Evolutionary conservation across 2,329 filamentous ascomycete species (phyloP), one percentile per base, ranked within the genome.

Genomic region (Colletotrichum chrysophilum): DNA sequence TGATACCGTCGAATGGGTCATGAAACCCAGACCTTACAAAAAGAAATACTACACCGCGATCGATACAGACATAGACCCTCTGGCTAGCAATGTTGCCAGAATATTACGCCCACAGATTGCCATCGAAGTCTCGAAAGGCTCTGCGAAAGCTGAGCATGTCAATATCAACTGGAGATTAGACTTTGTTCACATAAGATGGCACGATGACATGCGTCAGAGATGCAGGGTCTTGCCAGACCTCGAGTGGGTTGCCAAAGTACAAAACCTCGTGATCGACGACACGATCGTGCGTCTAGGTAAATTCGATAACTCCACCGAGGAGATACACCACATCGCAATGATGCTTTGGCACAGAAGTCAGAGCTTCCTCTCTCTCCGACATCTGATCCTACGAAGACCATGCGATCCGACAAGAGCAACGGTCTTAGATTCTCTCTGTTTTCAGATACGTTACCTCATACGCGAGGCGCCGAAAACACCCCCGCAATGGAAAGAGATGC

Each of bases 391-490:
- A 43, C 36, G 0, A 43, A 43, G 16, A 43, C 36, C 36, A 0
- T 1, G 0, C 0, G 36, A 18, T 43, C 36, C 16, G 0, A 1
- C 0, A 43, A 43, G 3, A 5, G 36, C 1, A 38, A 38, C 36
- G 3, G 1, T 43, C 36, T 0, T 43, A 43, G 16, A 43, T 18
- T 18, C 36, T 18, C 36, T 43, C 36, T 36, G 34, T 1, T 48
- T 48, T 0, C 43, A 48, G 0, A 21, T 48, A 0, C 43, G 43
- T n/a, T 21, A 48, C 0, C n/a, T 48, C 3, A 48, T 48, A 0
- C 43, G 43, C 3, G 43, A 48, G n/a, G 43, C 43, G 0, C n/a
- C 43, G 9, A 48, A 12, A 48, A 48, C 43, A 12, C 43, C 43
- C 0, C 43, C 9, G n/a, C n/a, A n/a, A 0, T 48, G 43, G 43